Conservation (phyloP, 2,329 filamentous ascomycete genomes). For the Botryosphaeria agaves region DNA sequence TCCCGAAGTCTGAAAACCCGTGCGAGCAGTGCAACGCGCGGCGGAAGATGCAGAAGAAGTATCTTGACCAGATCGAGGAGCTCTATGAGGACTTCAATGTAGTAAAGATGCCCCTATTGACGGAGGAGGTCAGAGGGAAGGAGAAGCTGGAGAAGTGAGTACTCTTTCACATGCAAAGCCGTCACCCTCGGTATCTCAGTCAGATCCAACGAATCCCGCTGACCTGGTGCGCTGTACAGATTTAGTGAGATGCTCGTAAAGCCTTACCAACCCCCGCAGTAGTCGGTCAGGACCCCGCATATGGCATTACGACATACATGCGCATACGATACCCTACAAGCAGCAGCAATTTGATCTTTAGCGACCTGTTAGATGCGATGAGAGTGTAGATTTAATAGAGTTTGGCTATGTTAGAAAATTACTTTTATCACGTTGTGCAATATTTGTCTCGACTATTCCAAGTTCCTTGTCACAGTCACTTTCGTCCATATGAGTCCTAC, state of each 20-base stretch:
- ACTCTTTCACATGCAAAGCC: background rate
- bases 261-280: slow-evolving; percentile 51
- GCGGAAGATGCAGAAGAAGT: slow-evolving; percentile 98
- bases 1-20: slow-evolving; percentile 66
- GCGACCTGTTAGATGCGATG: too few relatives aligned
- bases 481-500: too few relatives aligned
- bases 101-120: slow-evolving; percentile 90
- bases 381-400: too few relatives aligned
- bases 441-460: too few relatives aligned
- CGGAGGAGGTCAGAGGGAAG: slow-evolving; percentile 91
- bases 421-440: too few relatives aligned
- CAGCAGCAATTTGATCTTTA: too few relatives aligned
- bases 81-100: slow-evolving; percentile 98
- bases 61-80: slow-evolving; percentile 96
- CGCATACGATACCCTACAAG: too few relatives aligned
- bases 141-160: slow-evolving; percentile 64
- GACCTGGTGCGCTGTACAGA: slow-evolving; percentile 8
- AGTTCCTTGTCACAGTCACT: too few relatives aligned
- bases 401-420: too few relatives aligned
- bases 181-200: too few relatives aligned
- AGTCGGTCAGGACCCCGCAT: background rate
- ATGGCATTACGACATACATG: too few relatives aligned
- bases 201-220: slow-evolving; percentile 4
- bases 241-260: slow-evolving; percentile 74
- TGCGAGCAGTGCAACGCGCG: slow-evolving; percentile 94